Evolutionary conservation across 495 filamentous ascomycete species (phyloP).

Genomic region (Lineolata rhizophorae): DNA sequence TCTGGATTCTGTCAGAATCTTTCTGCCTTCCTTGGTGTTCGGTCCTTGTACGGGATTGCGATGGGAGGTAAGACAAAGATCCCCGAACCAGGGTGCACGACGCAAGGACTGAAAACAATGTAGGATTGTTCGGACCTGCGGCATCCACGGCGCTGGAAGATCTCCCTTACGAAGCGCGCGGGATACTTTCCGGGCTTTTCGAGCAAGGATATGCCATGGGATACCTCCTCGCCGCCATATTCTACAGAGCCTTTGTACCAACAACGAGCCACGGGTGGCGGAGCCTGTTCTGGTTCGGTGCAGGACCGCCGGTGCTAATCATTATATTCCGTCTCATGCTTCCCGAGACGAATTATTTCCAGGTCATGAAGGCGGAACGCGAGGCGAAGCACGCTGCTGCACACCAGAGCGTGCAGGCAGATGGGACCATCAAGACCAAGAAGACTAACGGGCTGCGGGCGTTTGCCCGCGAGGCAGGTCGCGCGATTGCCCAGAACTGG

Average conservation of each 20-base stretch:
- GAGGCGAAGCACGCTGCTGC: slow-evolving; percentile 9
- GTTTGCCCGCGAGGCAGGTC: slow-evolving; percentile 13
- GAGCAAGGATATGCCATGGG: slow-evolving; percentile 13
- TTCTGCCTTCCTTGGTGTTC: slow-evolving; percentile 10
- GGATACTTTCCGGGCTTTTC: slow-evolving; percentile 13
- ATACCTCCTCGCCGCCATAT: slow-evolving; percentile 13
- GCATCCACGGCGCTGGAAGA: slow-evolving; percentile 16
- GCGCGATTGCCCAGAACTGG: slow-evolving; percentile 19
- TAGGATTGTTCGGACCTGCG: slow-evolving; percentile 10
- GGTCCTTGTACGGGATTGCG: slow-evolving; percentile 13
- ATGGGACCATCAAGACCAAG: neutral
- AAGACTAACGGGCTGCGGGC: slow-evolving; percentile 8
- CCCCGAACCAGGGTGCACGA: neutral
- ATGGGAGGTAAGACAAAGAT: slow-evolving; percentile 8
- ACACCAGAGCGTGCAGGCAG: no score
- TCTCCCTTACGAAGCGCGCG: slow-evolving; percentile 14
- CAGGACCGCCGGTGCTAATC: slow-evolving; percentile 14
- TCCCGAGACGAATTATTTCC: slow-evolving; percentile 16
- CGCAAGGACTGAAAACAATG: neutral
- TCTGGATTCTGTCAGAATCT: slow-evolving; percentile 11
- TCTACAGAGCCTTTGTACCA: slow-evolving; percentile 14
- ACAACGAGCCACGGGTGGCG: slow-evolving; percentile 17
- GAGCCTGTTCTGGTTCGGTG: slow-evolving; percentile 17
- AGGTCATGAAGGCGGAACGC: slow-evolving; percentile 16
- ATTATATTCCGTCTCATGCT: slow-evolving; percentile 14